Percentiles rank a stretch among this genome's conserved stretches.
phyloP scores from a whole-genome alignment of 1,284 basidiomycete genomes.

The Grifola frondosa region DNA sequence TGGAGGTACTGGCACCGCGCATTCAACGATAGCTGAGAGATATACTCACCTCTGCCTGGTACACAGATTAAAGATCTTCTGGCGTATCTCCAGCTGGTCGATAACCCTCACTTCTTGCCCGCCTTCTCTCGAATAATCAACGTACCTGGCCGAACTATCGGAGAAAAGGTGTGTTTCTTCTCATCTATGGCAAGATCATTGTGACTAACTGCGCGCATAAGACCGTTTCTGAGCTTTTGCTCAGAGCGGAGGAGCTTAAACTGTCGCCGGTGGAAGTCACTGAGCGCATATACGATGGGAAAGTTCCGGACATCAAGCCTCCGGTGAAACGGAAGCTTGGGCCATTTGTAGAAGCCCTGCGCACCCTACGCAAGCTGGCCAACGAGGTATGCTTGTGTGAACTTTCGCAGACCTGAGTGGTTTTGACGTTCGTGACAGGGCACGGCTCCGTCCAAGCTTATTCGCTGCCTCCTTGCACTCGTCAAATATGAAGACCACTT shows the following conservation, averaged over 20 bases:
- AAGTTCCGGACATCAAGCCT: constrained; percentile 64
- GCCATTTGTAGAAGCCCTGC: constrained; percentile 59
- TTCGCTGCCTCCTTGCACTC: constrained; percentile 58
- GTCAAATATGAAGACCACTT: constrained; percentile 73
- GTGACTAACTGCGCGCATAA: background rate
- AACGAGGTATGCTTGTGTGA: constrained; percentile 52
- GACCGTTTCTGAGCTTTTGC: constrained; percentile 53
- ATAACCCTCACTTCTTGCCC: constrained; percentile 78
- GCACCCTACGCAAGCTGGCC: constrained; percentile 55
- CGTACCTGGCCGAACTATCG: constrained; percentile 73
- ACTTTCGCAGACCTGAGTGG: background rate
- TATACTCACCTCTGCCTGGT: background rate
- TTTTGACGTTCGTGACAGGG: constrained; percentile 40
- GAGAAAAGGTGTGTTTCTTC: constrained; percentile 66
- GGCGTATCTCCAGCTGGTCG: constrained; percentile 84
- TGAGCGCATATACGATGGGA: constrained; percentile 60
- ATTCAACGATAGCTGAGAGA: background rate
- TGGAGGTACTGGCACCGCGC: constrained; percentile 48
- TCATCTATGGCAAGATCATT: background rate
- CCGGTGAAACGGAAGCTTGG: constrained; percentile 62
- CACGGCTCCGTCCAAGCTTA: constrained; percentile 62
- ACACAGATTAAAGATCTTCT: constrained; percentile 81
- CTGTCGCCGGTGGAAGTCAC: constrained; percentile 61
- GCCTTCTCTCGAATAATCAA: constrained; percentile 83
- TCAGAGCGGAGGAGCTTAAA: constrained; percentile 51